Percentiles rank a stretch among this genome's conserved stretches.
These are phyloP conservation scores for Agapanthus africanus DNA, from an alignment of 106 monocot genomes.

Conservation along the genomic window DNA sequence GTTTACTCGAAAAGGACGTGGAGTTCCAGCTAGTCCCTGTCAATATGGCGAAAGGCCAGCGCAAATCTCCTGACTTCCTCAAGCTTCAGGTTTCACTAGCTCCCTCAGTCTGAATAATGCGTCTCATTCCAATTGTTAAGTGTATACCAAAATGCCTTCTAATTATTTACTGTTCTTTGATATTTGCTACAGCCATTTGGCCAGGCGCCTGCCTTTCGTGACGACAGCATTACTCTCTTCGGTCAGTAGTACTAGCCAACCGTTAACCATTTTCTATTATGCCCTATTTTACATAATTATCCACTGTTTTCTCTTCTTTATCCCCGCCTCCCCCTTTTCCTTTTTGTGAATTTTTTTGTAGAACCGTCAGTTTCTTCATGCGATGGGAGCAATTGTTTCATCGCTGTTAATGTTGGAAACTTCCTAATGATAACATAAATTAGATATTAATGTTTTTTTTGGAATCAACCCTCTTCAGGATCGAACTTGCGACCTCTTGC, in stretches of 20 bases:
- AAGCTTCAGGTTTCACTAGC: slow-evolving; percentile 41
- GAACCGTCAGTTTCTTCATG: background rate
- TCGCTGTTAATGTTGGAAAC: background rate
- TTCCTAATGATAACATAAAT: background rate
- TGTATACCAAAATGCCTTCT: no score
- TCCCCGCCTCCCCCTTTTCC: no score
- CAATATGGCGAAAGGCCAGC: slow-evolving; percentile 79
- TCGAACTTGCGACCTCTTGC: no score
- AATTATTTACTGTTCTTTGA: background rate
- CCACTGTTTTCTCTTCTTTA: no score
- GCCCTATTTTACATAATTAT: background rate
- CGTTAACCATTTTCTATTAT: background rate
- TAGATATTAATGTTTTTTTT: no score
- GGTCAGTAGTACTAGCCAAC: slow-evolving; percentile 15
- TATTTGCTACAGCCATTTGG: slow-evolving; percentile 40
- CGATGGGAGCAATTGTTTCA: background rate
- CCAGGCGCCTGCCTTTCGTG: slow-evolving; percentile 50
- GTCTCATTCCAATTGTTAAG: no score
- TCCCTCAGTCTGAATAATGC: background rate
- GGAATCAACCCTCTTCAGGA: no score
- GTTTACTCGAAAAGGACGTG: slow-evolving; percentile 81
- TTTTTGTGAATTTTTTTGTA: background rate
- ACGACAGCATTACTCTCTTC: slow-evolving; percentile 35
- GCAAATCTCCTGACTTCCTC: slow-evolving; percentile 66
- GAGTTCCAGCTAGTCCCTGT: slow-evolving; percentile 54